Evolutionary conservation across 2,329 filamentous ascomycete genomes (phyloP).

Genomic region (Cladosporium sphaerospermum): DNA sequence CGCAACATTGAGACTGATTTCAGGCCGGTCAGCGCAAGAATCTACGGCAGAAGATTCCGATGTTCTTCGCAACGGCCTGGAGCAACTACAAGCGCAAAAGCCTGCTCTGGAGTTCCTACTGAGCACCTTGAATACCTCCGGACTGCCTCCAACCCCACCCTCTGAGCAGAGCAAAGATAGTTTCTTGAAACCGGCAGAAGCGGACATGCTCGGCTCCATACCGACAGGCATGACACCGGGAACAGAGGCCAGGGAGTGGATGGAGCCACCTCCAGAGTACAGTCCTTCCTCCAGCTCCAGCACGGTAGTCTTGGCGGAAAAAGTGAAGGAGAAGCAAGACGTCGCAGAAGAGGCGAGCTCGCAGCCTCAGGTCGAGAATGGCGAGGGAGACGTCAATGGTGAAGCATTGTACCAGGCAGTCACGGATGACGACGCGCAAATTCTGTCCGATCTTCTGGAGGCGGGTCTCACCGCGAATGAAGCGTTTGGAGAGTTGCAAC

Average conservation of each 20-base stretch:
- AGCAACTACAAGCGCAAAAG: conserved; percentile 19
- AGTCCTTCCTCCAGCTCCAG: conserved; percentile 16
- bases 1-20: not conserved
- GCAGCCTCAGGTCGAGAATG: conserved; percentile 10
- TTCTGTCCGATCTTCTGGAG: conserved; percentile 17
- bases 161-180: not conserved
- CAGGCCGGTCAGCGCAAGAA: not conserved
- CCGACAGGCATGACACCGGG: conserved; percentile 20
- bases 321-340: conserved; percentile 14
- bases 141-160: conserved; percentile 18
- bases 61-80: conserved; percentile 9
- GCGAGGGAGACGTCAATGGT: conserved; percentile 13
- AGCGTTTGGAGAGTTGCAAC: conserved; percentile 19
- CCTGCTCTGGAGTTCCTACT: conserved; percentile 19
- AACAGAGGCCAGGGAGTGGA: conserved; percentile 20
- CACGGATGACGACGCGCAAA: conserved; percentile 17
- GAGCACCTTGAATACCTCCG: conserved; percentile 1
- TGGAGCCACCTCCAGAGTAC: conserved; percentile 27
- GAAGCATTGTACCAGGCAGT: conserved; percentile 22
- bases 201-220: not conserved
- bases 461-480: conserved; percentile 8
- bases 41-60: not conserved
- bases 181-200: not conserved
- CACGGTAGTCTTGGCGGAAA: conserved; percentile 10
- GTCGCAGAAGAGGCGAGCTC: conserved; percentile 4